Percentiles rank a stretch among this genome's conserved stretches.
Evolutionary conservation across 2,329 filamentous ascomycete genomes (phyloP).

Genomic region (Xylariaceae sp.): DNA sequence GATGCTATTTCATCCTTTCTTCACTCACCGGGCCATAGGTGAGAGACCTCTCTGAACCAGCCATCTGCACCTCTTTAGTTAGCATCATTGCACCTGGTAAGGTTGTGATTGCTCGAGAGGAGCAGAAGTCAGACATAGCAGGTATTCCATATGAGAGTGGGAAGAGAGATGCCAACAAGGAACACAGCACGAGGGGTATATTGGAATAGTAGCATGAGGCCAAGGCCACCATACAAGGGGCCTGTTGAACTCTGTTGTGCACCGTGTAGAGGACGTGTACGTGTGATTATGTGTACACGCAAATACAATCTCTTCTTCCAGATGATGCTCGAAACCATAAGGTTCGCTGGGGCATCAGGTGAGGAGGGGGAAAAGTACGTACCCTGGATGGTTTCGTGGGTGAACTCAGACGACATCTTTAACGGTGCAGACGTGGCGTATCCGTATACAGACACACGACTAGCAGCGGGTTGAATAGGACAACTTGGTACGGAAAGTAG

Average conservation of each 20-base stretch:
- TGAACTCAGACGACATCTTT: conserved; percentile 48
- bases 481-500: conserved; percentile 2
- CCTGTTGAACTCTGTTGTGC: neutral
- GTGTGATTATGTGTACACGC: neutral
- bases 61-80: conserved; percentile 61
- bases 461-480: neutral
- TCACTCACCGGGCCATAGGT: conserved; percentile 82
- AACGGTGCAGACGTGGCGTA: neutral
- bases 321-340: neutral
- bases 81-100: neutral
- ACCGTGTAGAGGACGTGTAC: neutral
- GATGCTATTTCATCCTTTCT: neutral
- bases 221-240: neutral
- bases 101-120: neutral
- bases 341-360: neutral
- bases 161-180: no score
- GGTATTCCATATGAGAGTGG: no score
- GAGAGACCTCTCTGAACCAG: conserved; percentile 98
- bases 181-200: neutral
- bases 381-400: conserved; percentile 55
- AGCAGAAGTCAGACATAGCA: no score
- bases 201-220: neutral
- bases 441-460: neutral
- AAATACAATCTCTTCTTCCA: neutral
- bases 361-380: conserved; percentile 28